phyloP scores from a whole-genome alignment of 495 filamentous ascomycete genomes.

The Lophiostoma macrostomum region DNA sequence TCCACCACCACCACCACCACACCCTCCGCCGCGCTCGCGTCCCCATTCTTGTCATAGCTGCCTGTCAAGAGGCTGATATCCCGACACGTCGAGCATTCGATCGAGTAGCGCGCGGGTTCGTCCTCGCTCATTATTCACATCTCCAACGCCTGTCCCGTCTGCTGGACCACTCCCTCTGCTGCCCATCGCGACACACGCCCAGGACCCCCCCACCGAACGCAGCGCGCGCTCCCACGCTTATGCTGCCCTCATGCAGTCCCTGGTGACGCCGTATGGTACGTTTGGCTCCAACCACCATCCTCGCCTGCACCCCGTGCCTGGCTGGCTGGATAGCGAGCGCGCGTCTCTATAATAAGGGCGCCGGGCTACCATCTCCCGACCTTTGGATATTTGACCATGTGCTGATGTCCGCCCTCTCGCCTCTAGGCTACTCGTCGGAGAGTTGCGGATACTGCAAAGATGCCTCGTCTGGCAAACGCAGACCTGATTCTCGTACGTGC shows the following conservation, averaged over 20 bases:
- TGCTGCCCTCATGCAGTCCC: slow-evolving; percentile 33
- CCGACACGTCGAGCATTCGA: no score
- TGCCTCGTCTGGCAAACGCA: slow-evolving; percentile 38
- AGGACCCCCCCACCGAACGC: slow-evolving; percentile 15
- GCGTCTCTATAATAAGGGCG: slow-evolving; percentile 2
- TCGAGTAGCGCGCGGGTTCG: no score
- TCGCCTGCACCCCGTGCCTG: slow-evolving; percentile 23
- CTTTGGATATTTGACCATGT: slow-evolving; percentile 11
- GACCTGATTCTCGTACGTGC: slow-evolving; percentile 42
- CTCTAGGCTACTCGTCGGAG: slow-evolving; percentile 39
- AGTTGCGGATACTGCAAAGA: slow-evolving; percentile 46
- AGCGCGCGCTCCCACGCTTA: slow-evolving; percentile 25
- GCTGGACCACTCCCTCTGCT: not conserved
- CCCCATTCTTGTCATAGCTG: slow-evolving; percentile 8
- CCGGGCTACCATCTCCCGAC: slow-evolving; percentile 5
- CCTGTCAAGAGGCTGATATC: slow-evolving; percentile 9
- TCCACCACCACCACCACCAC: not conserved
- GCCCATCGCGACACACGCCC: not conserved
- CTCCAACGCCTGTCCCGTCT: not conserved
- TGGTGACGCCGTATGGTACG: slow-evolving; percentile 33
- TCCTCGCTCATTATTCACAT: no score
- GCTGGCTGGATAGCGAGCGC: slow-evolving; percentile 25
- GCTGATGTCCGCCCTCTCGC: slow-evolving; percentile 15
- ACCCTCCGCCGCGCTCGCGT: not conserved
- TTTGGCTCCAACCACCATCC: slow-evolving; percentile 29